Base-by-base conservation (phyloP, 768 basidiomycete genomes). In the Agaricus sinodeliciosus region DNA sequence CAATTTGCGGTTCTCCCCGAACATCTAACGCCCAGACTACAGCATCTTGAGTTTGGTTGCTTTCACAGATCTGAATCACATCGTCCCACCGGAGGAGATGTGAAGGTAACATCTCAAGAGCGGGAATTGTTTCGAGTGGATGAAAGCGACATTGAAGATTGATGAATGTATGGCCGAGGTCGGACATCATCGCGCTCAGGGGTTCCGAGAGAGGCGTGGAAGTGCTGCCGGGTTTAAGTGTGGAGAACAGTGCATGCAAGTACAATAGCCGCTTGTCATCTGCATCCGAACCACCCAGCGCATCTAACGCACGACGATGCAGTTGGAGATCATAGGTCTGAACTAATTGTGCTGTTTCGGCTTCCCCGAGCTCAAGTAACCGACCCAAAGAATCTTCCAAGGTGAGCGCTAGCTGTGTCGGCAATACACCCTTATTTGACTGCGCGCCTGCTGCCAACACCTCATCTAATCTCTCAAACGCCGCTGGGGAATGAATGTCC, bases 21-120 rank as follows among this genome's bases (percentile, higher is more conserved):
- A 77, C 75, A 58, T 92, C 77, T 43, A 84, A 68, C 2, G 83
- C 75, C 94, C 94, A 97, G 4, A 97, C 69, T 19, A 87, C 84
- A 8, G 89, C 90, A 45, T 90, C 84, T 57, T 78, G 87, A 13
- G 82, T 83, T 39, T 73, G 72, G 16, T 76, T 73, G 2, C 73
- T 65, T 66, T 94, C 87, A 65, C 91, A 94, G 8, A 80, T 77
- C 4, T 70, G 69, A 13, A 82, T 69, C 22, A 85, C 70, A 18
- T 77, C 69, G 2, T 67, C 56, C 69, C 82, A 79, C 51, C 88
- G 82, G 44, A 91, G 65, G 48, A 68, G 69, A 13, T 75, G 75
- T 4, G 62, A 54, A 0, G 83, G 80, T 50, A 87, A 68, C 48
- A 67, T 69, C 57, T 79, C 72, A 9, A 96, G 71, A 36, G 80